phyloP scores from a whole-genome alignment of 2,329 filamentous ascomycete species.

The Cercospora beticola region DNA sequence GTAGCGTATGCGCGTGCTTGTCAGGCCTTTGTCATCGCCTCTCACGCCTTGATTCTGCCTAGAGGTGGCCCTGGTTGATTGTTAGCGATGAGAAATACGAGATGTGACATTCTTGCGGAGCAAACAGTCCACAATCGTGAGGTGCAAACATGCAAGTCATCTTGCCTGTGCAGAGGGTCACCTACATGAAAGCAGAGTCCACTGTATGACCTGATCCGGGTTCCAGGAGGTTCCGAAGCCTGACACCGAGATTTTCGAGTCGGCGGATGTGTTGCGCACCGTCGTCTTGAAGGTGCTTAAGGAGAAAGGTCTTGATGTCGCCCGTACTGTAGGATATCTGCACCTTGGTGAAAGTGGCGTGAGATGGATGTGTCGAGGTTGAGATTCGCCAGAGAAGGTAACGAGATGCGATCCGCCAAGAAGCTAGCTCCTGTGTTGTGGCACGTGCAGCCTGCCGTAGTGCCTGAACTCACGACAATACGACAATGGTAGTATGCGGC shows the following conservation, averaged over 20 bases:
- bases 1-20: conserved; percentile 24
- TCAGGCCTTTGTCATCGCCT: conserved; percentile 18
- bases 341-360: not conserved
- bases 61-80: not conserved
- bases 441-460: conserved; percentile 9
- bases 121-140: not conserved
- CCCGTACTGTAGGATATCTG: not conserved
- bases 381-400: conserved; percentile 1
- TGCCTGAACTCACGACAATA: not conserved
- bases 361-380: not conserved
- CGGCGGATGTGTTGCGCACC: not conserved
- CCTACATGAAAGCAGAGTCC: not conserved
- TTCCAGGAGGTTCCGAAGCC: conserved; percentile 6
- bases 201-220: not conserved
- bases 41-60: not conserved
- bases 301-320: not conserved
- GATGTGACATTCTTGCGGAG: not conserved
- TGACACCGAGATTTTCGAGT: not conserved
- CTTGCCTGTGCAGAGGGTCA: not conserved
- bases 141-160: no score
- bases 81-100: not conserved
- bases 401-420: conserved; percentile 2
- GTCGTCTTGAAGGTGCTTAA: not conserved
- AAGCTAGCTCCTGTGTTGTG: conserved; percentile 8
- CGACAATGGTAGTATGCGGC: not conserved